Conservation (phyloP, 805 yeast genomes). For the Wilhelminamyces savonicus region DNA sequence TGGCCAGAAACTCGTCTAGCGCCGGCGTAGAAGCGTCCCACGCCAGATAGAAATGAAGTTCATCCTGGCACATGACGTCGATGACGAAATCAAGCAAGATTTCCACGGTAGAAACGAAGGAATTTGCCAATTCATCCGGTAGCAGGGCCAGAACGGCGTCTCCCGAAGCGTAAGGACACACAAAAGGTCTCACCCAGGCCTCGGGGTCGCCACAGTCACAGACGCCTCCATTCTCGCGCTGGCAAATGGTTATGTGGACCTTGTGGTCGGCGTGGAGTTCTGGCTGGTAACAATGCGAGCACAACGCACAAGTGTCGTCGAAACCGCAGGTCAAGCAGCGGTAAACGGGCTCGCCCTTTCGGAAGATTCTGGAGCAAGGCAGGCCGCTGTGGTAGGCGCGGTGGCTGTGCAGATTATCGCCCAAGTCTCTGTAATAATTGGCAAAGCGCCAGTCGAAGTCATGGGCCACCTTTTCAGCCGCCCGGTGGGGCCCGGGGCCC, state of each 20-base stretch:
- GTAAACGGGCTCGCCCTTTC: conserved; percentile 76
- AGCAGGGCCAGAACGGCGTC: conserved; percentile 11
- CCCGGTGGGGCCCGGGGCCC: no score
- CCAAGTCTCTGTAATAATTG: conserved; percentile 20
- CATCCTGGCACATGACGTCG: conserved; percentile 51
- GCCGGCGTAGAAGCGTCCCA: conserved; percentile 17
- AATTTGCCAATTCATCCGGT: conserved; percentile 37
- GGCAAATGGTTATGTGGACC: conserved; percentile 56
- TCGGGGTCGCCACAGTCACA: conserved; percentile 90
- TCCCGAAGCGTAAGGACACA: conserved; percentile 34
- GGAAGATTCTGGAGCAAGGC: conserved; percentile 69
- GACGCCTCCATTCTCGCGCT: conserved; percentile 68
- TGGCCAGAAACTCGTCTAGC: conserved; percentile 22
- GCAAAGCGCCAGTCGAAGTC: conserved; percentile 28
- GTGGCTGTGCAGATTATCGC: conserved; percentile 17
- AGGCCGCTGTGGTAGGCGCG: conserved; percentile 50
- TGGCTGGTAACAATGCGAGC: conserved; percentile 68
- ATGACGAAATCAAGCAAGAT: conserved; percentile 51
- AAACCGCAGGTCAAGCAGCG: conserved; percentile 70
- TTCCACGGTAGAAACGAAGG: conserved; percentile 38
- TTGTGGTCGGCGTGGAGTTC: conserved; percentile 69
- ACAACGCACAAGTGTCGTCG: conserved; percentile 81
- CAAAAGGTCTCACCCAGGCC: conserved; percentile 58
- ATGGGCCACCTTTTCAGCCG: conserved; percentile 11
- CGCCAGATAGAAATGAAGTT: conserved; percentile 30